Evolutionary conservation across 2,329 filamentous ascomycete genomes (phyloP).

Genomic region (Neophaeococcomyces aloes): DNA sequence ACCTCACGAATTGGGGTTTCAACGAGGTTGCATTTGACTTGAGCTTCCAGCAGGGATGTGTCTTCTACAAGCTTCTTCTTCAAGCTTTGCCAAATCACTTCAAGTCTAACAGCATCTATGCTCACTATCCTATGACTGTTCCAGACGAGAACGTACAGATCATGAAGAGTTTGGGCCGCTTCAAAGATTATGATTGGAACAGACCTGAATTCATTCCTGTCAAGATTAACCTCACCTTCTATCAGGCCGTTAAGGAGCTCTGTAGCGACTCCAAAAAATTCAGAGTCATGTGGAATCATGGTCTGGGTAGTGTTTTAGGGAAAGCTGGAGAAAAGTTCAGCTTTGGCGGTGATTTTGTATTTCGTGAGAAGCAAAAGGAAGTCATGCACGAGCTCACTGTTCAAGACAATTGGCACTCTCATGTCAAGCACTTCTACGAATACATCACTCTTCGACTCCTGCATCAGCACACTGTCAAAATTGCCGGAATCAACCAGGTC

Average conservation of each 20-base stretch:
- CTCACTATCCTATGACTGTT: conserved; percentile 40
- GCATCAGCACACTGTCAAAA: conserved; percentile 24
- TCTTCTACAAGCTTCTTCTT: conserved; percentile 44
- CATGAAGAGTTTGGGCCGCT: conserved; percentile 31
- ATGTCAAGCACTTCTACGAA: conserved; percentile 40
- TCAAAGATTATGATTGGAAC: conserved; percentile 33
- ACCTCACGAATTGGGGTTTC: conserved; percentile 38
- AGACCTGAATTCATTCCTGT: conserved; percentile 25
- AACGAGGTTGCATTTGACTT: conserved; percentile 30
- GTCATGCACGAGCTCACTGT: conserved; percentile 32
- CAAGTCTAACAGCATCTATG: conserved; percentile 39
- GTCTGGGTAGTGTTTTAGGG: conserved; percentile 28
- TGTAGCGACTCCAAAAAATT: conserved; percentile 35
- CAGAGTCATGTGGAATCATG: conserved; percentile 35
- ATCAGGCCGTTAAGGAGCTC: conserved; percentile 35
- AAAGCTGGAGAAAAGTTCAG: conserved; percentile 37
- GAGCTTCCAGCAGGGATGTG: conserved; percentile 38
- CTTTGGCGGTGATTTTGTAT: conserved; percentile 35
- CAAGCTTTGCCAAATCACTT: conserved; percentile 42
- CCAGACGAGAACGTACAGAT: conserved; percentile 39
- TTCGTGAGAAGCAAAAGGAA: conserved; percentile 33
- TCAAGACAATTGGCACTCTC: conserved; percentile 36
- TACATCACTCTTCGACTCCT: conserved; percentile 31
- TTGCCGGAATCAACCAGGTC: conserved; percentile 25
- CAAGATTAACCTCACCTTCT: conserved; percentile 35